These are phyloP conservation scores for Endogone sp. DNA, from an alignment of 192 early-diverging fungal genomes.

Conservation along the genomic window DNA sequence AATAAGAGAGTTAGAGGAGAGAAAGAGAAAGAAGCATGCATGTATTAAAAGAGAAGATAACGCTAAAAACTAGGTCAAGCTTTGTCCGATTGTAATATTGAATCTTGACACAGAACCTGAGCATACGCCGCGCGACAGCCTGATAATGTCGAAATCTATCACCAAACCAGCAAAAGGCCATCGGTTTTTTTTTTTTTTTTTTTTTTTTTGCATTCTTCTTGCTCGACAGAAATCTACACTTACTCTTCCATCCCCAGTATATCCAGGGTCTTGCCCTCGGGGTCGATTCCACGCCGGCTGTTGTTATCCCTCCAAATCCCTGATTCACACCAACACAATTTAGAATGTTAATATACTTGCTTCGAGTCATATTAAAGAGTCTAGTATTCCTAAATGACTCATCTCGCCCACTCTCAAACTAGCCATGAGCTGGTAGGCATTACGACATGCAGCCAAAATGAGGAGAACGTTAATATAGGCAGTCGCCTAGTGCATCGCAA, in stretches of 20 bases:
- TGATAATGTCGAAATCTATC: neutral
- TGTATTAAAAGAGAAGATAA: no score
- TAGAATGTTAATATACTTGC: no score
- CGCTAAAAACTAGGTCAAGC: slow-evolving; percentile 9
- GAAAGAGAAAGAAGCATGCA: neutral
- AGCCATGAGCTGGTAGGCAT: slow-evolving; percentile 27
- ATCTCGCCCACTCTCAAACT: slow-evolving; percentile 31
- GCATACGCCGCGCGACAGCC: slow-evolving; percentile 43
- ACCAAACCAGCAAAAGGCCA: no score
- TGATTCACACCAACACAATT: neutral
- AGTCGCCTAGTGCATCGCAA: slow-evolving; percentile 4
- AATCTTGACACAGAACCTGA: slow-evolving; percentile 41
- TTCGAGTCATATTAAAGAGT: no score
- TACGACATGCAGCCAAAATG: slow-evolving; percentile 42
- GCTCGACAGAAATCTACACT: slow-evolving; percentile 35
- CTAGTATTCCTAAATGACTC: neutral
- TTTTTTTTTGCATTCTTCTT: no score
- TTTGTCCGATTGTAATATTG: slow-evolving; percentile 45
- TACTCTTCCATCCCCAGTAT: slow-evolving; percentile 46
- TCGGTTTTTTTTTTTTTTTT: no score
- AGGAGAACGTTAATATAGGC: slow-evolving; percentile 43
- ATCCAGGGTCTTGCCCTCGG: slow-evolving; percentile 35
- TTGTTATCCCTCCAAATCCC: slow-evolving; percentile 18
- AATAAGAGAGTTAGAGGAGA: neutral
- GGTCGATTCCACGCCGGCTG: slow-evolving; percentile 28